A percentile compares a stretch with the other conserved stretches of the same genome.
These are phyloP conservation scores for Pythium oligandrum DNA, from an alignment of 352 stramenopile genomes.

Conservation along the genomic window DNA sequence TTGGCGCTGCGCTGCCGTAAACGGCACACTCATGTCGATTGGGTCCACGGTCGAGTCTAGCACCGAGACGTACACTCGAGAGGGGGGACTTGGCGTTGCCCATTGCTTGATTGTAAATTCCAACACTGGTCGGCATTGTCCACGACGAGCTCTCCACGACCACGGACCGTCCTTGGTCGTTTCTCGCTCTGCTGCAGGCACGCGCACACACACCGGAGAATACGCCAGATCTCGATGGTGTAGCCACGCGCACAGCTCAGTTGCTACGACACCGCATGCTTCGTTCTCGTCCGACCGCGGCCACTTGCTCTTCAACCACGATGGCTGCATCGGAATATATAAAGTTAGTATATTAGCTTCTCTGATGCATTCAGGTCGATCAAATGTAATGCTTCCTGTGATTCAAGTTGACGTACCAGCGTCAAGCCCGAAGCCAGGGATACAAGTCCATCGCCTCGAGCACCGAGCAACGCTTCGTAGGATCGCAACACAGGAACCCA, in stretches of 20 bases:
- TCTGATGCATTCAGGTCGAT: neutral
- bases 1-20: conserved; percentile 19
- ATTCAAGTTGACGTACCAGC: neutral
- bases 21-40: conserved; percentile 4
- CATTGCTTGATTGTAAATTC: neutral
- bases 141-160: neutral
- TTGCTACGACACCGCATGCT: too few species aligned
- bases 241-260: too few species aligned
- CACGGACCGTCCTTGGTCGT: too few species aligned
- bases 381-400: neutral
- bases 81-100: too few species aligned
- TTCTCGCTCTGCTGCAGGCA: too few species aligned
- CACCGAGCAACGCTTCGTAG: conserved; percentile 8
- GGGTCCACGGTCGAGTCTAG: neutral
- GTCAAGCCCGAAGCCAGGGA: conserved; percentile 6
- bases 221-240: too few species aligned
- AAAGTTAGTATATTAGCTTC: neutral
- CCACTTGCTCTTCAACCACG: too few species aligned
- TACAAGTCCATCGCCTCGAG: conserved; percentile 2
- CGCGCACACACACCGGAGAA: too few species aligned
- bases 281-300: too few species aligned
- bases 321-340: too few species aligned
- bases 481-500: conserved; percentile 11
- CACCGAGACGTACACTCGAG: conserved; percentile 1
- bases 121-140: neutral